Evolutionary conservation across 2,329 filamentous ascomycete genomes (phyloP), one percentile per base, ranked within the genome.

Genomic region (Lasiodiplodia sp.): DNA sequence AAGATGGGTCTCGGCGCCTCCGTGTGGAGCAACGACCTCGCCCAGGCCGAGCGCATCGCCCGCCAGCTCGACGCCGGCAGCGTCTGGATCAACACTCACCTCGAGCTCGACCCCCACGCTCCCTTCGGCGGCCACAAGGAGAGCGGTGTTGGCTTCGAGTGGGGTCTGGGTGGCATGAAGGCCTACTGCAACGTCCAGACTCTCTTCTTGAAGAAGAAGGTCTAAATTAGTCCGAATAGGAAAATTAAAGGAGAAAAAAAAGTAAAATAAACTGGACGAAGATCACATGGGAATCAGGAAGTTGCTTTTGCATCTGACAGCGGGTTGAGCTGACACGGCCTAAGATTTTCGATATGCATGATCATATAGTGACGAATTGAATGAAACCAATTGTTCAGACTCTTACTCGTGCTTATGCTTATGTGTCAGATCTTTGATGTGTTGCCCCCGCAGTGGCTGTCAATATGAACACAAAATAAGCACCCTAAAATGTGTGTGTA

Each of bases 71-170:
- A 83, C 58, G 82, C 85, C 2, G 86, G 86, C 3, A 85, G 75
- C 63, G 83, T 87, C 8, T 88, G 83, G 78, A 79, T 87, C 58
- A 88, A 87, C 75, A 79, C 78, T 5, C 82, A 79, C 62, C 71
- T 75, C 49, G 74, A 75, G 40, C 69, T 75, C 40, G 72, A 72
- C 49, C 75, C 75, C 11, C 73, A 78, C 12, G 82, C 89, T 40
- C 87, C 87, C 0, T 90, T 90, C 72, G 87, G 87, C 18, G 87
- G 87, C 53, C 85, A 88, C 10, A 90, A 90, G 79, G 85, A 88
- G 79, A 85, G 83, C 74, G 87, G 87, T 6, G 87, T 89, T 73
- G 88, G 88, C 23, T 79, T 87, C 63, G 88, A 90, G 77, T 78
- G 88, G 11, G 87, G 87, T 18, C 86, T 88, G 77, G 86, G 86